Evolutionary conservation across 2,329 filamentous ascomycete genomes (phyloP).

Genomic region (Acarospora socialis): DNA sequence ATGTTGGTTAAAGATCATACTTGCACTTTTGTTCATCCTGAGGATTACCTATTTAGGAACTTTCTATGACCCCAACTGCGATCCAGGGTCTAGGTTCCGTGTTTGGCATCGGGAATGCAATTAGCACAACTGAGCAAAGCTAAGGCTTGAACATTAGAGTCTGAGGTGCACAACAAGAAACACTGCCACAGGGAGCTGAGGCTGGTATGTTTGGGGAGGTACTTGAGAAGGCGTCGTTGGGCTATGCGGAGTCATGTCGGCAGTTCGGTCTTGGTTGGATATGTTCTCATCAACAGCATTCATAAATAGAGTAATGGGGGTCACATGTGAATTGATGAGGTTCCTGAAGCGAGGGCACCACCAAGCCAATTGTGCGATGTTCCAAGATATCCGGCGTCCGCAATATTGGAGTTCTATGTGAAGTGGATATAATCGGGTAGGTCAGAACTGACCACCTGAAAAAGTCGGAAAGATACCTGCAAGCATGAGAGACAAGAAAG

Average conservation of each 20-base stretch:
- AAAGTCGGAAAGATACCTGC: conserved; percentile 19
- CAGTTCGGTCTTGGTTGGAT: conserved; percentile 4
- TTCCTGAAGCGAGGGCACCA: conserved; percentile 23
- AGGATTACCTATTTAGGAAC: too few species aligned
- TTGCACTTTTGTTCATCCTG: too few species aligned
- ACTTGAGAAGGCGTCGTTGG: neutral
- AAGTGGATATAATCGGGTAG: conserved; percentile 13
- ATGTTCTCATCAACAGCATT: conserved; percentile 21
- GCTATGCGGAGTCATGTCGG: conserved; percentile 6
- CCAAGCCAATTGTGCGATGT: conserved; percentile 14
- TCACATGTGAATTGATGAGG: conserved; percentile 26
- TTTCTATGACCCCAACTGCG: too few species aligned
- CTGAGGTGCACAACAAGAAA: too few species aligned
- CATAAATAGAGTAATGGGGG: conserved; percentile 29
- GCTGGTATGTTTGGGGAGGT: too few species aligned
- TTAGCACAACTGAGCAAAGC: too few species aligned
- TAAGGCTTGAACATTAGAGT: too few species aligned
- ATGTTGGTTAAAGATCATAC: too few species aligned
- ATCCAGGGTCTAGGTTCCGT: too few species aligned
- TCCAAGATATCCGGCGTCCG: conserved; percentile 24
- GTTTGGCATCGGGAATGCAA: too few species aligned
- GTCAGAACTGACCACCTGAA: conserved; percentile 15
- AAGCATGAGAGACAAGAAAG: conserved; percentile 15
- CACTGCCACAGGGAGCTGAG: too few species aligned
- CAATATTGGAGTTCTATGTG: conserved; percentile 29